phyloP scores from a whole-genome alignment of 2,329 filamentous ascomycete genomes.

The Verticillium tricorpus region DNA sequence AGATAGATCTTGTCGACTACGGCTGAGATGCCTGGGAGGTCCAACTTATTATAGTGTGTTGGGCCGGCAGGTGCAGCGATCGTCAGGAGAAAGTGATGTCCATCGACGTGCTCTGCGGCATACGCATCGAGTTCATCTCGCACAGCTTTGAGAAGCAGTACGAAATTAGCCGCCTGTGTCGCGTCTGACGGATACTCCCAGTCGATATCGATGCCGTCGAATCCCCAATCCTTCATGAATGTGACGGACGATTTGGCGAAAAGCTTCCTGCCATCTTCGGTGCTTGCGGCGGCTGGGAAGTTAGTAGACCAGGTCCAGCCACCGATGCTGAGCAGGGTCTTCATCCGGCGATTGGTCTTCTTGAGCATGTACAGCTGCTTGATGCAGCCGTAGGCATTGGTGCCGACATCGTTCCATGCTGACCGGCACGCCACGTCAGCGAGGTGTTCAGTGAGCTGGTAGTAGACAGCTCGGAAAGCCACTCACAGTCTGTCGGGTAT shows the following conservation, averaged over 20 bases:
- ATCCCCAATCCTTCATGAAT: slow-evolving; percentile 69
- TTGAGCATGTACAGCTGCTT: slow-evolving; percentile 79
- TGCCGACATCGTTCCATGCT: slow-evolving; percentile 57
- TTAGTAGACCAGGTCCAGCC: slow-evolving; percentile 81
- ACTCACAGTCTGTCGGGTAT: neutral
- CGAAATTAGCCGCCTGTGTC: slow-evolving; percentile 36
- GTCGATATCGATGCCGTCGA: slow-evolving; percentile 43
- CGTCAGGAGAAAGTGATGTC: slow-evolving; percentile 50
- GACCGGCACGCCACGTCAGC: neutral
- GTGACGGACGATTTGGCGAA: slow-evolving; percentile 69
- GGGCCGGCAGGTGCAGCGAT: slow-evolving; percentile 48
- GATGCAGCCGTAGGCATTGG: slow-evolving; percentile 74
- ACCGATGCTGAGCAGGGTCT: slow-evolving; percentile 75
- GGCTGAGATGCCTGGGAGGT: slow-evolving; percentile 29
- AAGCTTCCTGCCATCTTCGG: slow-evolving; percentile 51
- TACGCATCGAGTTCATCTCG: slow-evolving; percentile 45
- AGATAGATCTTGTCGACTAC: slow-evolving; percentile 54
- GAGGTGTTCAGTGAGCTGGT: no score
- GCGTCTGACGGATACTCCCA: slow-evolving; percentile 32
- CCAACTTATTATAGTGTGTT: slow-evolving; percentile 40
- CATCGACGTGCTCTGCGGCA: slow-evolving; percentile 34
- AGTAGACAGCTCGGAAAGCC: neutral
- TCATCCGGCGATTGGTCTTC: slow-evolving; percentile 71
- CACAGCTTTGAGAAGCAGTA: slow-evolving; percentile 38
- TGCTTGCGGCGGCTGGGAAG: slow-evolving; percentile 65